Evolutionary conservation across 2,329 filamentous ascomycete species (phyloP), one percentile per base, ranked within the genome.

Genomic region (Colletotrichum trifolii): DNA sequence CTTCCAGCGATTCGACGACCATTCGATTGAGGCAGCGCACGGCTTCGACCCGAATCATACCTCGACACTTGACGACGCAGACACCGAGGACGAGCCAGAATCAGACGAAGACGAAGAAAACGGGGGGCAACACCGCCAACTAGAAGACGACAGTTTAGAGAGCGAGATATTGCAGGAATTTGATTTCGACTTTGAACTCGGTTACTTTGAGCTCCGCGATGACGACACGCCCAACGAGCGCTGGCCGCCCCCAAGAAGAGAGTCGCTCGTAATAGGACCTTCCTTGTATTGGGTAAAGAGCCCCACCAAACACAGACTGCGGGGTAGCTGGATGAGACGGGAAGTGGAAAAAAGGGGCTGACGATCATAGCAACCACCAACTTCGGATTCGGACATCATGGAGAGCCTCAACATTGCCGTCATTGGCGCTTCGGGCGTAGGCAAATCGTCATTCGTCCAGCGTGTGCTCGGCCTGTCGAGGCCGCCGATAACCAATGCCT

Each of bases 391-490:
- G 62, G 69, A 73, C 72, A 73, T 71, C 65, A 88, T 89, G 86
- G 85, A 88, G 68, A 80, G 82, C 69, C 84, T 89, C 72, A 89
- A 88, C 73, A 87, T 91, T 69, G 87, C 87, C 71, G 82, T 91
- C 66, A 87, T 91, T 74, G 89, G 89, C 71, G 84, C 87, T 74
- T 81, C 84, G 70, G 87, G 87, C 66, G 89, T 89, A 52, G 89
- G 89, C 69, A 91, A 91, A 76, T 90, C 88, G 54, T 84, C 87
- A 50, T 89, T 91, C 71, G 87, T 91, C 71, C 88, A 90, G 75
- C 84, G 83, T 49, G 86, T 87, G 59, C 79, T 89, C 67, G 84
- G 86, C 59, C 76, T 89, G 25, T 75, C 83, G 43, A 78, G 83
- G 17, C 80, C 83, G 9, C 85, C 87, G 38, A 82, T 81, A 54